Percentiles rank a stretch among this genome's conserved stretches.
These are phyloP conservation scores for Pisolithus tinctorius DNA, from an alignment of 768 basidiomycete species.

Conservation along the genomic window DNA sequence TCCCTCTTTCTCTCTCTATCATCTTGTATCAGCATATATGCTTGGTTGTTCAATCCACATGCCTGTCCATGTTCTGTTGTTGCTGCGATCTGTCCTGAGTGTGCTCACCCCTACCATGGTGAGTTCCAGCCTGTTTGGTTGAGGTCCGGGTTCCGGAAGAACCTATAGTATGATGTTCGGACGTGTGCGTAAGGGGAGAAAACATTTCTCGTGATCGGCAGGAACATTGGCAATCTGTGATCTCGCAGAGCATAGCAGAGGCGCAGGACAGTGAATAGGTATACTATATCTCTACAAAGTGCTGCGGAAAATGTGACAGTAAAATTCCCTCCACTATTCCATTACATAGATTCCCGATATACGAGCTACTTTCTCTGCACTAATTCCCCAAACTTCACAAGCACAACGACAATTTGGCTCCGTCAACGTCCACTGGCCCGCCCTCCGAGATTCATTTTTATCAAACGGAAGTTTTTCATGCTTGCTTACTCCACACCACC, in stretches of 20 bases:
- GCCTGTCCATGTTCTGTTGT: no score
- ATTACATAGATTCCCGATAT: slow-evolving; percentile 49
- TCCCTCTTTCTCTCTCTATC: no score
- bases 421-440: background rate
- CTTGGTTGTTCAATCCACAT: no score
- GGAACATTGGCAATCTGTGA: slow-evolving; percentile 38
- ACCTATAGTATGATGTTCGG: slow-evolving; percentile 1
- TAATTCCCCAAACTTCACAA: slow-evolving; percentile 45
- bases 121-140: slow-evolving; percentile 22
- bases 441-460: background rate
- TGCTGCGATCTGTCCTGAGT: no score
- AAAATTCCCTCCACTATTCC: background rate
- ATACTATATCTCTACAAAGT: background rate
- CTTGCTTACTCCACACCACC: slow-evolving; percentile 66
- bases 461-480: slow-evolving; percentile 36
- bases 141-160: slow-evolving; percentile 24
- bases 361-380: slow-evolving; percentile 52
- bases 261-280: slow-evolving; percentile 27
- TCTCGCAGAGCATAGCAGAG: slow-evolving; percentile 33
- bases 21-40: no score
- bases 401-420: slow-evolving; percentile 11
- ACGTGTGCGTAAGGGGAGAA: slow-evolving; percentile 42
- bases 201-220: slow-evolving; percentile 41
- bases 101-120: no score
- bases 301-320: background rate